Conservation (phyloP, 192 early-diverging fungal species). For the Coemansia sp. region DNA sequence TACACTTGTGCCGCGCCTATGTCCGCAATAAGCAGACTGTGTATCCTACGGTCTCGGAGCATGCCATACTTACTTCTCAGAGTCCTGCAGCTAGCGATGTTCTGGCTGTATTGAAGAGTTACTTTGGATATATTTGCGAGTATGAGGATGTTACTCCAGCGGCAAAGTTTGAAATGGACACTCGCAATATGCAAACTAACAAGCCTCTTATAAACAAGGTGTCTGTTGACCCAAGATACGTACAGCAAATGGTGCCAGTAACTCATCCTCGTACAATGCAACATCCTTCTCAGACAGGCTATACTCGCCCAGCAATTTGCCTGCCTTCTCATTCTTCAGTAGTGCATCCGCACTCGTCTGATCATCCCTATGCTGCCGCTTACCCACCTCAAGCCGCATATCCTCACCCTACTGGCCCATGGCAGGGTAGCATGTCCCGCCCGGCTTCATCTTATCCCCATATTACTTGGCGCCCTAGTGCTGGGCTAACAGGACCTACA, state of each 20-base stretch:
- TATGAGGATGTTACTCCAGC: constrained; percentile 8
- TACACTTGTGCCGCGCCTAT: constrained; percentile 15
- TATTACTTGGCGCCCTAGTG: not conserved
- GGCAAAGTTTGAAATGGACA: constrained; percentile 8
- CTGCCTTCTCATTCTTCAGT: not conserved
- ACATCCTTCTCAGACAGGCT: not conserved
- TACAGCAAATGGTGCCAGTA: not conserved
- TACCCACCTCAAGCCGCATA: not conserved
- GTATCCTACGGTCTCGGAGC: not conserved
- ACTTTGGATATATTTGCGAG: constrained; percentile 13
- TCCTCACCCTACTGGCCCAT: not conserved
- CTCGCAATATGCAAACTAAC: constrained; percentile 2
- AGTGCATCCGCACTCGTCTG: not conserved
- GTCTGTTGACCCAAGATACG: not conserved
- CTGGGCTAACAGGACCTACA: not conserved
- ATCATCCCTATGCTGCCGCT: not conserved
- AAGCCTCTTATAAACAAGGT: not conserved
- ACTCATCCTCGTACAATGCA: not conserved
- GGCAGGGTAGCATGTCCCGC: not conserved
- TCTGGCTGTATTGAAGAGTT: not conserved
- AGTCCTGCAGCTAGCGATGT: not conserved
- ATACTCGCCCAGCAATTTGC: not conserved
- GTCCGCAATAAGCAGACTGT: constrained; percentile 12
- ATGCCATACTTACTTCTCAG: not conserved
- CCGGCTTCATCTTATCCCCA: not conserved